phyloP scores from a whole-genome alignment of 352 stramenopile genomes.

The Paralagenidium karlingii region DNA sequence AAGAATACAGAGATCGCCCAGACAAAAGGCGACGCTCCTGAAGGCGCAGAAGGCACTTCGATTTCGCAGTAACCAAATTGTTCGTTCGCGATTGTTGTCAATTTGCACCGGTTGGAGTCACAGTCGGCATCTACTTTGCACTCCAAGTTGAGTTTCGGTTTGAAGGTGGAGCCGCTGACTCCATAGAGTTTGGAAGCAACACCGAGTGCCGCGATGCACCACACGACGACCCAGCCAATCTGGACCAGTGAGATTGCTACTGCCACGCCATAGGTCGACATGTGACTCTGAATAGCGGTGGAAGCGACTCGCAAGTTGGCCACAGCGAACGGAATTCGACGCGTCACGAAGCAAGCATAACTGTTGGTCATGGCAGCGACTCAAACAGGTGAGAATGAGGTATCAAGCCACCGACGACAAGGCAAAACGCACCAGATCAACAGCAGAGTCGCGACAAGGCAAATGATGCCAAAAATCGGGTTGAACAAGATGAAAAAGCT shows the following conservation, averaged over 20 bases:
- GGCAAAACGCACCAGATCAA: no score
- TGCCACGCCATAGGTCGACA: constrained; percentile 75
- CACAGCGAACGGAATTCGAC: constrained; percentile 90
- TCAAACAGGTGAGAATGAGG: no score
- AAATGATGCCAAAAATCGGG: constrained; percentile 58
- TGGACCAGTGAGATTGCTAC: constrained; percentile 83
- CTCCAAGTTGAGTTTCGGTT: no score
- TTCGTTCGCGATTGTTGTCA: no score
- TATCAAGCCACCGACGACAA: no score
- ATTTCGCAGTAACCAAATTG: no score
- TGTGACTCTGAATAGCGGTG: constrained; percentile 83
- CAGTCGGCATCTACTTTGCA: constrained; percentile 23
- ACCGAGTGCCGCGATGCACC: constrained; percentile 78
- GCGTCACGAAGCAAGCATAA: constrained; percentile 57
- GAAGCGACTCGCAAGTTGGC: constrained; percentile 85
- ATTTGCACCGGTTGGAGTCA: constrained; percentile 19
- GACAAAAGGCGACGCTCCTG: no score
- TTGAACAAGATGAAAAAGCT: constrained; percentile 55
- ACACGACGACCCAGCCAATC: constrained; percentile 84
- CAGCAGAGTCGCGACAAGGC: constrained; percentile 42
- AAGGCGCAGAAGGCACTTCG: no score
- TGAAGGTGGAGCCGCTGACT: no score
- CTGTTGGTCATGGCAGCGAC: no score
- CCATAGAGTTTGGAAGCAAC: constrained; percentile 69
- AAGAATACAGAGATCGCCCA: no score